Conservation (phyloP, 345 rosid species). For the Salix arbutifolia region DNA sequence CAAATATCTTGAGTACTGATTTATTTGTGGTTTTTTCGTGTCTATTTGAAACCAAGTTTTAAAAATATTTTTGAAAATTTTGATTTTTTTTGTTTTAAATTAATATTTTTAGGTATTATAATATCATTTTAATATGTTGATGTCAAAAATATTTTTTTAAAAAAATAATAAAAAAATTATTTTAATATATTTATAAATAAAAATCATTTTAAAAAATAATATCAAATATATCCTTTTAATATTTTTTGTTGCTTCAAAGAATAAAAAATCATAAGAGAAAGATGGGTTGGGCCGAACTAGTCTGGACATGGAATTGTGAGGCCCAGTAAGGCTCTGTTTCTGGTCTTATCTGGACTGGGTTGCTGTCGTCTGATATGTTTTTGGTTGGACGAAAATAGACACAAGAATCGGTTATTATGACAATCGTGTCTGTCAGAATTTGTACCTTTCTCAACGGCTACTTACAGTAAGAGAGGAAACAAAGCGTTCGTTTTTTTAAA, state of each 20-base stretch:
- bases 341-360: not conserved
- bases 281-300: not conserved
- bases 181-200: too few species aligned
- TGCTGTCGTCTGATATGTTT: not conserved
- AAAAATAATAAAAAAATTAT: too few species aligned
- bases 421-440: constrained; percentile 7
- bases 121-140: too few species aligned
- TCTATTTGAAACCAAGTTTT: too few species aligned
- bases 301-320: not conserved
- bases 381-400: not conserved
- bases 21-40: too few species aligned
- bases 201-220: too few species aligned
- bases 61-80: too few species aligned
- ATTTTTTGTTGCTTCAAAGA: not conserved
- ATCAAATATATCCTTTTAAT: too few species aligned
- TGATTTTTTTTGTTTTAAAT: too few species aligned
- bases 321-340: not conserved
- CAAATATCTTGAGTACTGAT: not conserved
- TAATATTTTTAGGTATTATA: too few species aligned
- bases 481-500: constrained; percentile 1
- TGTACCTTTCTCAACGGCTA: constrained; percentile 38
- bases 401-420: not conserved
- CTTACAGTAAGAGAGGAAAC: not conserved
- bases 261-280: not conserved
- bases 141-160: too few species aligned